Conservation (phyloP, 2,329 filamentous ascomycete species). For the Apiospora sp. region DNA sequence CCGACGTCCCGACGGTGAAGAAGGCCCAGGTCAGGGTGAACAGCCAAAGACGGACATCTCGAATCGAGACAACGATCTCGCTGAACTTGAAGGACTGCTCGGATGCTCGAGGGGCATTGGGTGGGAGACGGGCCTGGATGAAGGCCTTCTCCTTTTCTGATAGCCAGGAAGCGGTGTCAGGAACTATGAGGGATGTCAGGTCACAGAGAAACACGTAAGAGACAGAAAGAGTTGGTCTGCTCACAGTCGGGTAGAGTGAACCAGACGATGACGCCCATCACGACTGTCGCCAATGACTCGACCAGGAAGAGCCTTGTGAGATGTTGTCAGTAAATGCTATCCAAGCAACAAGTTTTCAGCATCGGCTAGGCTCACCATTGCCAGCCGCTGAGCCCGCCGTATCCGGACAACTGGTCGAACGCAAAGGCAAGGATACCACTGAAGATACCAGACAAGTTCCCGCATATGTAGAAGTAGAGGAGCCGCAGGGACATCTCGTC, state of each 20-base stretch:
- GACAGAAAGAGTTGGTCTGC: constrained; percentile 26
- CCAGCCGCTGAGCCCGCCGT: constrained; percentile 40
- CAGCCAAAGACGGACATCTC: constrained; percentile 52
- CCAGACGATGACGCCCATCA: constrained; percentile 56
- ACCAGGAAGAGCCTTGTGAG: constrained; percentile 48
- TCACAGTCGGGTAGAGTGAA: constrained; percentile 62
- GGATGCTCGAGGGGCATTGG: constrained; percentile 49
- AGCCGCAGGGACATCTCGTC: constrained; percentile 40
- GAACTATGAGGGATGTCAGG: constrained; percentile 31
- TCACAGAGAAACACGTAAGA: too few species aligned
- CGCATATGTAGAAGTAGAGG: constrained; percentile 34
- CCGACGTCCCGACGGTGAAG: constrained; percentile 54
- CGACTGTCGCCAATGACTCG: constrained; percentile 56
- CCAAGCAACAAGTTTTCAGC: not conserved
- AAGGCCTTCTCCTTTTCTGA: constrained; percentile 51
- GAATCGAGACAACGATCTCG: constrained; percentile 48
- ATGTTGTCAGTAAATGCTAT: not conserved
- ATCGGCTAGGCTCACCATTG: constrained; percentile 37
- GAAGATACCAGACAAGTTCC: constrained; percentile 41
- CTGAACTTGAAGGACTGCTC: constrained; percentile 49
- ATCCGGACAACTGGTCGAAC: constrained; percentile 38
- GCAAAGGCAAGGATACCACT: constrained; percentile 35
- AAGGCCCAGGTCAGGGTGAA: constrained; percentile 55
- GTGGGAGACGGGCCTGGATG: constrained; percentile 50
- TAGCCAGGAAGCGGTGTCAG: constrained; percentile 41